phyloP scores from a whole-genome alignment of 768 basidiomycete genomes.

The Lactifluus piperatus region DNA sequence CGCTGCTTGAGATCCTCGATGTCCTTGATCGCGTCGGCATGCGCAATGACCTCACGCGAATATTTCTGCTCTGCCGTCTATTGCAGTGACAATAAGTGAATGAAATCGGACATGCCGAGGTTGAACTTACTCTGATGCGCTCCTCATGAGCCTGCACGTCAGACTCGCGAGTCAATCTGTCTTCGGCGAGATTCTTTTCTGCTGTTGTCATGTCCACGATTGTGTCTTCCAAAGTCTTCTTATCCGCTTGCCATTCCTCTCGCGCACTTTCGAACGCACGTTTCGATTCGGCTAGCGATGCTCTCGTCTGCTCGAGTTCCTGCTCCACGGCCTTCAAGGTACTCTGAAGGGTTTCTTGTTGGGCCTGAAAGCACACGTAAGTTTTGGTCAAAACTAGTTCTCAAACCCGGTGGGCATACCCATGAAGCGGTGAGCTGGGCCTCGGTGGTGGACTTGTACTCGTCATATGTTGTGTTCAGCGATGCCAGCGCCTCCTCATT shows the following conservation, averaged over 20 bases:
- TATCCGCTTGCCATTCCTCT: conserved; percentile 63
- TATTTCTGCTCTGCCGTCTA: conserved; percentile 71
- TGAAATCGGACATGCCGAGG: background rate
- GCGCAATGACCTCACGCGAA: conserved; percentile 70
- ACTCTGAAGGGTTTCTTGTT: conserved; percentile 53
- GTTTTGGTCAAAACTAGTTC: background rate
- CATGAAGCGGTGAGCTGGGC: conserved; percentile 57
- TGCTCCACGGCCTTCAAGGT: conserved; percentile 45
- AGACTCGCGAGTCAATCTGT: conserved; percentile 52
- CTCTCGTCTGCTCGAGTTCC: conserved; percentile 42
- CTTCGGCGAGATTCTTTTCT: conserved; percentile 57
- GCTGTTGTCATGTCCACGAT: conserved; percentile 74
- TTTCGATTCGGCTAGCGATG: conserved; percentile 50
- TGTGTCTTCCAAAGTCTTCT: conserved; percentile 73
- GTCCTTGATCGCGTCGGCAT: conserved; percentile 76
- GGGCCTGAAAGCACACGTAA: conserved; percentile 37
- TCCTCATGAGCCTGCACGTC: conserved; percentile 62
- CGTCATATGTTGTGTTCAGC: conserved; percentile 66
- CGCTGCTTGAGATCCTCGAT: conserved; percentile 59
- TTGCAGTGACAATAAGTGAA: conserved; percentile 18
- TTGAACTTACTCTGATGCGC: conserved; percentile 48
- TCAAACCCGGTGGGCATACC: conserved; percentile 34
- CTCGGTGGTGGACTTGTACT: conserved; percentile 68
- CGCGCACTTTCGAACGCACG: conserved; percentile 63
- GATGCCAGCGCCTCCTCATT: conserved; percentile 68